A percentile compares a stretch with the other conserved stretches of the same genome.
These are phyloP conservation scores for Clavispora vitiphila DNA, from an alignment of 805 yeast species.

Conservation along the genomic window DNA sequence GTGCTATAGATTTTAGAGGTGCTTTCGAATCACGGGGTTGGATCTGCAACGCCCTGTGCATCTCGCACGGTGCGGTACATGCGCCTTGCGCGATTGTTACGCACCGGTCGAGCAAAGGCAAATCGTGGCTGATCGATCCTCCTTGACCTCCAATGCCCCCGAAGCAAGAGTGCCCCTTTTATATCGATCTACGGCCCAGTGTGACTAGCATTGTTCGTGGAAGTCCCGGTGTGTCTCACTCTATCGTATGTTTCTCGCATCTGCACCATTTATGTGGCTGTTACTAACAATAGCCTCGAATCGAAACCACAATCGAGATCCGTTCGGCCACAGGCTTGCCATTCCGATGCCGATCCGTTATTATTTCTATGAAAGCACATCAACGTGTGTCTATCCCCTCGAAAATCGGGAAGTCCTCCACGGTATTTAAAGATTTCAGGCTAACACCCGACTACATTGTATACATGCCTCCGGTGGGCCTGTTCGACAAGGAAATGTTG, in stretches of 20 bases:
- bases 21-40: too few relatives aligned
- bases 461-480: slow-evolving; percentile 37
- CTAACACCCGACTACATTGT: slow-evolving; percentile 31
- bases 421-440: slow-evolving; percentile 27
- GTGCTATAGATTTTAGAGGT: too few relatives aligned
- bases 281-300: slow-evolving; percentile 41
- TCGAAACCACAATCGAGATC: slow-evolving; percentile 52
- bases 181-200: slow-evolving; percentile 43
- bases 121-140: not conserved
- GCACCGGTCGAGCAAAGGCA: not conserved
- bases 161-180: slow-evolving; percentile 21
- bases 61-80: not conserved
- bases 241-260: slow-evolving; percentile 25
- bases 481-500: slow-evolving; percentile 35
- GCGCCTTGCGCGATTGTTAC: not conserved
- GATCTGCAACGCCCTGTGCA: not conserved
- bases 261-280: not conserved
- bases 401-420: slow-evolving; percentile 33
- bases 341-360: slow-evolving; percentile 44
- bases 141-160: slow-evolving; percentile 10
- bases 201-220: slow-evolving; percentile 54
- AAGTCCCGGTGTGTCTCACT: slow-evolving; percentile 65
- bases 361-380: slow-evolving; percentile 43
- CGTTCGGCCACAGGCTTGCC: slow-evolving; percentile 47
- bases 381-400: slow-evolving; percentile 45